Conservation (phyloP, 352 stramenopile genomes). For the Pythium sukuiense region DNA sequence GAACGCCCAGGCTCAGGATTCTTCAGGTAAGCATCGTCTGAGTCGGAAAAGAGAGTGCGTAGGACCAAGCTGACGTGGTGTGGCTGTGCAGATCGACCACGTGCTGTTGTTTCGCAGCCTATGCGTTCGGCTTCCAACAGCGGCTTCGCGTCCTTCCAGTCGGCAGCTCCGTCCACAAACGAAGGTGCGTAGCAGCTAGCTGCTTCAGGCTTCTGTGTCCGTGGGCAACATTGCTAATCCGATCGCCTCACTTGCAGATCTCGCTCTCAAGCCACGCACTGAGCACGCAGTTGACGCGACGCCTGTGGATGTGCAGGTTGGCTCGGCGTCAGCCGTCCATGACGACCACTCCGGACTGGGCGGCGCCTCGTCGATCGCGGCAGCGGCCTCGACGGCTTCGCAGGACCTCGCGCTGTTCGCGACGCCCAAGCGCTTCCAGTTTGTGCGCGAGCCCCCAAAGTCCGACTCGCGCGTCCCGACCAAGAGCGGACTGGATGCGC, state of each 20-base stretch:
- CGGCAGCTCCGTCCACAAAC: constrained; percentile 2
- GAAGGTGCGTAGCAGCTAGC: constrained; percentile 14
- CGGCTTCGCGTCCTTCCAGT: constrained; percentile 14
- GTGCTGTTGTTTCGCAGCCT: constrained; percentile 19
- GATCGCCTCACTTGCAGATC: too few relatives aligned
- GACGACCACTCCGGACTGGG: background rate
- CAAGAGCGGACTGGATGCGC: constrained; percentile 18
- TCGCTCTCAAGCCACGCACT: constrained; percentile 19
- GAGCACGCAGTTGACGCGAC: constrained; percentile 11
- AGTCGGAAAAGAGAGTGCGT: background rate
- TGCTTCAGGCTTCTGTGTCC: background rate
- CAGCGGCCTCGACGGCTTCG: constrained; percentile 33
- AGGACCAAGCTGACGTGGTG: background rate
- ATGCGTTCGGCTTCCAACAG: constrained; percentile 26
- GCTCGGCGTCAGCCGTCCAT: background rate
- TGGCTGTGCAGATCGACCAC: constrained; percentile 13
- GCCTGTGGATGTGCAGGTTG: constrained; percentile 25
- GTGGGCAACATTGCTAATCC: background rate
- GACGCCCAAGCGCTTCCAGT: constrained; percentile 78
- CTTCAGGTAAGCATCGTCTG: constrained; percentile 17
- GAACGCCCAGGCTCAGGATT: constrained; percentile 32
- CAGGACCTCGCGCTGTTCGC: constrained; percentile 37
- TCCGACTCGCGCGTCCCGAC: constrained; percentile 56
- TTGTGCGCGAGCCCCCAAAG: constrained; percentile 62
- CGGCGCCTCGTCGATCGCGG: constrained; percentile 21